Evolutionary conservation across 2,329 filamentous ascomycete genomes (phyloP), one percentile per base, ranked within the genome.

Genomic region (Sclerotinia sclerotiorum): DNA sequence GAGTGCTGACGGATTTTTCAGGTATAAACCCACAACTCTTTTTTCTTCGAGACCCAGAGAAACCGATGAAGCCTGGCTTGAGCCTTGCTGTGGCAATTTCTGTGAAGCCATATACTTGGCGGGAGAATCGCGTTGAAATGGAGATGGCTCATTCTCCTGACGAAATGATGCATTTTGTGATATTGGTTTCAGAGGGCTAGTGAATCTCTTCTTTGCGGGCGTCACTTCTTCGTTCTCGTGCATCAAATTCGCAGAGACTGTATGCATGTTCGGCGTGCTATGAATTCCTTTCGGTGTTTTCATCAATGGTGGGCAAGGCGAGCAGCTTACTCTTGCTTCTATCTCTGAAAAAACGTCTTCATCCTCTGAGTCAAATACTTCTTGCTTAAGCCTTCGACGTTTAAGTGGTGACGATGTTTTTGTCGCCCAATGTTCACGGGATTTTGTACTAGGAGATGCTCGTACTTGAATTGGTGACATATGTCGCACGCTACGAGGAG

Each of bases 301-400:
- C 57, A 72, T 74, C n/a, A 69, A 49, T 27, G 65, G 21, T 5
- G 61, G n/a, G 7, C 48, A 62, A 48, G 72, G 71, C 24, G 72
- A 73, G 51, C 52, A 72, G 32, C 55, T 72, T 3, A 67, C 67
- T 44, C 39, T 66, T 39, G 61, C 68, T 24, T 74, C 72, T 8
- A 70, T 62, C 29, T 73, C 70, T 5, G 71, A 73, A 6, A 73
- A 32, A 5, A 69, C 55, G 7, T 75, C 74, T 15, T 78, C 76
- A 42, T 76, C 76, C 42, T 78, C 76, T 11, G 77, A 77, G 69
- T 78, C 76, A 63, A 73, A 68, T 51, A 78, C 73, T 21, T 71
- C 61, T 39, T 65, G 44, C 24, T 51, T 64, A 15, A 46, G 68
- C 48, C 70, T 72, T 17, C 61, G 66, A 27, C 21, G 54, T 58